Evolutionary conservation across 2,329 filamentous ascomycete species (phyloP).

Genomic region (Fusarium tupiense): DNA sequence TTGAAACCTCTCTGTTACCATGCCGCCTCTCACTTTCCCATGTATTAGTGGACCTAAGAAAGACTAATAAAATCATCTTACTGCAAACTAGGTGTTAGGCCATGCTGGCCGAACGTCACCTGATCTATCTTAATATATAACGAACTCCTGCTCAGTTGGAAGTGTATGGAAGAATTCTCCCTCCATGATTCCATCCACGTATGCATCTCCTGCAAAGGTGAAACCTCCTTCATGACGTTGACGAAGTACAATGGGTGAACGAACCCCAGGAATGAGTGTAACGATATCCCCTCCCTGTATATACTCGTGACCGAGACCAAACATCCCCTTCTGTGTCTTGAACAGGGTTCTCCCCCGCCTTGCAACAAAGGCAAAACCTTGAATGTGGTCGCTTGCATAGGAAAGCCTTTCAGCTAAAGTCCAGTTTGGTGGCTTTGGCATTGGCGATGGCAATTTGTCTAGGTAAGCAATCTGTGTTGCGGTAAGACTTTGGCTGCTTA

Average conservation of each 20-base stretch:
- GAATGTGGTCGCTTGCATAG: too few relatives aligned
- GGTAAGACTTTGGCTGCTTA: too few relatives aligned
- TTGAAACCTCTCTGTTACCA: background rate
- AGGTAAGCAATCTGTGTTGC: too few relatives aligned
- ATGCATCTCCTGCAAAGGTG: background rate
- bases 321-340: background rate
- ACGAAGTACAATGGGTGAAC: background rate
- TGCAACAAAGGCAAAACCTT: too few relatives aligned
- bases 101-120: rapidly evolving
- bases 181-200: constrained; percentile 11
- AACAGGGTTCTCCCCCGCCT: background rate
- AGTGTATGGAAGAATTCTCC: background rate
- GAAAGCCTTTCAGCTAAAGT: too few relatives aligned
- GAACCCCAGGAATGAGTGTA: background rate
- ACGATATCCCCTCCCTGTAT: background rate
- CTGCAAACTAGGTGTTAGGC: too few relatives aligned
- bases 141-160: too few relatives aligned
- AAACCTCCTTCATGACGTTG: background rate
- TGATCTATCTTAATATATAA: too few relatives aligned
- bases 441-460: too few relatives aligned
- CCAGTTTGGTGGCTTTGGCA: too few relatives aligned
- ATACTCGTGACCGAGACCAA: background rate
- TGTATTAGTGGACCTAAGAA: rapidly evolving
- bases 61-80: rapidly evolving
- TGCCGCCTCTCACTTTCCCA: rapidly evolving